Conservation (phyloP, 176 grass and related monocot species). For the Oryza punctata region DNA sequence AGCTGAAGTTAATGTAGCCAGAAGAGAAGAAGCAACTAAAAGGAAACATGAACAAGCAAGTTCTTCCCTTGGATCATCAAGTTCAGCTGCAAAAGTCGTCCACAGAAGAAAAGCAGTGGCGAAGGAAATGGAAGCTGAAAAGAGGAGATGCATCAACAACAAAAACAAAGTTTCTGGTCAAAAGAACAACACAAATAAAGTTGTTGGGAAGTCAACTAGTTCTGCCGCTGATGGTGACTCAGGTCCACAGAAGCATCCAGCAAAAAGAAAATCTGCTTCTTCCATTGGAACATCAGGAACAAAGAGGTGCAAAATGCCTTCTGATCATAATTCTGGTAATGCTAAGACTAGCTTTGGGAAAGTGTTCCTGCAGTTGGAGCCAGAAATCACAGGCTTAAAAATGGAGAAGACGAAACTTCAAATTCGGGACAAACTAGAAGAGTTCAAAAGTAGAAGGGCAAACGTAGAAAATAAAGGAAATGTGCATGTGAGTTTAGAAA, state of each 20-base stretch:
- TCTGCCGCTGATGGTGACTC: conserved; percentile 26
- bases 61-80: conserved; percentile 37
- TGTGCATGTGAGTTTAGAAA: conserved; percentile 31
- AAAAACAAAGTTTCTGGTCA: not conserved
- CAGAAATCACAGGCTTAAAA: conserved; percentile 31
- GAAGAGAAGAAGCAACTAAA: too few species aligned
- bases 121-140: conserved; percentile 45
- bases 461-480: conserved; percentile 40
- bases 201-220: not conserved
- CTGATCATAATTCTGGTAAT: conserved; percentile 27
- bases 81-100: conserved; percentile 26
- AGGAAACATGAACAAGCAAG: not conserved
- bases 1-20: not conserved
- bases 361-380: conserved; percentile 32
- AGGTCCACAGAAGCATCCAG: not conserved
- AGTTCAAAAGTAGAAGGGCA: conserved; percentile 39
- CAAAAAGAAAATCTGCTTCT: conserved; percentile 41
- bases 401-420: conserved; percentile 48
- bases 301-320: conserved; percentile 37
- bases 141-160: conserved; percentile 27
- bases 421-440: conserved; percentile 45
- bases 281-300: conserved; percentile 29
- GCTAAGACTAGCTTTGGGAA: conserved; percentile 27
- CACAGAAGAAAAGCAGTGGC: conserved; percentile 9
- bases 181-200: conserved; percentile 8